phyloP scores from a whole-genome alignment of 306 rosid genomes.

The Herpetospermum pedunculosum region DNA sequence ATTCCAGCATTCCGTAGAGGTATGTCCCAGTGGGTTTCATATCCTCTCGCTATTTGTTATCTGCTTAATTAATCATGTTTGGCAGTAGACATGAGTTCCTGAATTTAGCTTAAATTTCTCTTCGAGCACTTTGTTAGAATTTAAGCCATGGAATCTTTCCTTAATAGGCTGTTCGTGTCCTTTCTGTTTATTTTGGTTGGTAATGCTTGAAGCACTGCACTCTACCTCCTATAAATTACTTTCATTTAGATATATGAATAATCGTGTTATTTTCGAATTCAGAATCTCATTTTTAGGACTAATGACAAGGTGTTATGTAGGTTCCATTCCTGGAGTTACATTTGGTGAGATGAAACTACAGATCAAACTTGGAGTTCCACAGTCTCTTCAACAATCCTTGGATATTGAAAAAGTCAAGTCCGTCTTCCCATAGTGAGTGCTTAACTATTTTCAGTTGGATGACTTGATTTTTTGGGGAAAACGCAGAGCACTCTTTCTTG shows the following conservation, averaged over 20 bases:
- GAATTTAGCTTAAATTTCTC: background rate
- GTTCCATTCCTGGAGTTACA: slow-evolving; percentile 82
- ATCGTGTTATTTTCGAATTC: background rate
- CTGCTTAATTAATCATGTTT: background rate
- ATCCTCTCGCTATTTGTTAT: background rate
- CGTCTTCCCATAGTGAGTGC: slow-evolving; percentile 88
- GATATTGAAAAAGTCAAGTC: slow-evolving; percentile 79
- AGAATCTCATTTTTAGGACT: background rate
- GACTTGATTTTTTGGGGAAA: background rate
- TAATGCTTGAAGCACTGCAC: background rate
- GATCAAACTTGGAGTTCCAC: slow-evolving; percentile 89
- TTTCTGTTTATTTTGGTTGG: background rate
- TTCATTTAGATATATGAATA: background rate
- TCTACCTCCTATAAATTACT: background rate
- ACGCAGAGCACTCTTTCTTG: background rate
- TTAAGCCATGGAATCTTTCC: background rate
- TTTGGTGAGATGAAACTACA: slow-evolving; percentile 79
- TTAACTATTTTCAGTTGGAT: background rate
- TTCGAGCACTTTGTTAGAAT: background rate
- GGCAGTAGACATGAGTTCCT: background rate
- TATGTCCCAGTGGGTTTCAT: background rate
- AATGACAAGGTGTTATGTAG: slow-evolving; percentile 24
- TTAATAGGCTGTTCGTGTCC: background rate
- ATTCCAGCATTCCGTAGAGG: slow-evolving; percentile 94
- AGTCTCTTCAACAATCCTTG: slow-evolving; percentile 56